A percentile compares a stretch with the other conserved stretches of the same genome.
These are phyloP conservation scores for Scedosporium aurantiacum DNA, from an alignment of 2,329 filamentous ascomycete genomes.

Conservation along the genomic window DNA sequence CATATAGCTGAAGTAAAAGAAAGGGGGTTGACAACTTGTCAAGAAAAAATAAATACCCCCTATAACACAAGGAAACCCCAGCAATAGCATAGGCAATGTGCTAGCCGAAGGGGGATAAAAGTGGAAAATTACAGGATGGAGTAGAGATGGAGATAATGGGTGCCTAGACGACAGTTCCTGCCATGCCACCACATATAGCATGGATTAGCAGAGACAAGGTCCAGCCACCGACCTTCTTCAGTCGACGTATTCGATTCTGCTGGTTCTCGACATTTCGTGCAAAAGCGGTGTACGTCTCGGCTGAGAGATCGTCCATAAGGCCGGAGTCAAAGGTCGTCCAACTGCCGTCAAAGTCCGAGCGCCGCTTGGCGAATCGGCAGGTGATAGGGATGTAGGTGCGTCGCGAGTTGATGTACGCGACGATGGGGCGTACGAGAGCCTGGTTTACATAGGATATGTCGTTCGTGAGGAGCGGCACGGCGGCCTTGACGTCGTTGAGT, in stretches of 20 bases:
- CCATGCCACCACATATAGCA: slow-evolving; percentile 89
- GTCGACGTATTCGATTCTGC: slow-evolving; percentile 70
- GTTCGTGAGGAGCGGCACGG: slow-evolving; percentile 82
- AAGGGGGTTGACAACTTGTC: too few relatives aligned
- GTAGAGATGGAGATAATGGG: not conserved
- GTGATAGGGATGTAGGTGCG: slow-evolving; percentile 91
- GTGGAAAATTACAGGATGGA: not conserved
- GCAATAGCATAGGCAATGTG: not conserved
- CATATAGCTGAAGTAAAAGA: not conserved
- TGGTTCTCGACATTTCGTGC: slow-evolving; percentile 83
- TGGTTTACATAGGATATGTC: slow-evolving; percentile 95
- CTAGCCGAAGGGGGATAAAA: too few relatives aligned
- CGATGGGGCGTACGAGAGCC: slow-evolving; percentile 86
- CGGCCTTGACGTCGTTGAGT: slow-evolving; percentile 86
- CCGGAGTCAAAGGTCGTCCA: slow-evolving; percentile 94
- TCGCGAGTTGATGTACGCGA: slow-evolving; percentile 95
- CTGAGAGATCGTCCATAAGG: slow-evolving; percentile 84
- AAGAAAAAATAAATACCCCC: not conserved
- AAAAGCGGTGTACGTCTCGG: slow-evolving; percentile 91
- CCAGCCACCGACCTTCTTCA: slow-evolving; percentile 96
- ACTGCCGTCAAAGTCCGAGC: slow-evolving; percentile 82
- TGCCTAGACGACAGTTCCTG: slow-evolving; percentile 57
- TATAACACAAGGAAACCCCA: not conserved
- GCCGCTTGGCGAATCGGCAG: slow-evolving; percentile 85
- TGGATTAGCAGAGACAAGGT: slow-evolving; percentile 86